Evolutionary conservation across 1,284 basidiomycete genomes (phyloP).

Genomic region (Cyathus pygmaeus): DNA sequence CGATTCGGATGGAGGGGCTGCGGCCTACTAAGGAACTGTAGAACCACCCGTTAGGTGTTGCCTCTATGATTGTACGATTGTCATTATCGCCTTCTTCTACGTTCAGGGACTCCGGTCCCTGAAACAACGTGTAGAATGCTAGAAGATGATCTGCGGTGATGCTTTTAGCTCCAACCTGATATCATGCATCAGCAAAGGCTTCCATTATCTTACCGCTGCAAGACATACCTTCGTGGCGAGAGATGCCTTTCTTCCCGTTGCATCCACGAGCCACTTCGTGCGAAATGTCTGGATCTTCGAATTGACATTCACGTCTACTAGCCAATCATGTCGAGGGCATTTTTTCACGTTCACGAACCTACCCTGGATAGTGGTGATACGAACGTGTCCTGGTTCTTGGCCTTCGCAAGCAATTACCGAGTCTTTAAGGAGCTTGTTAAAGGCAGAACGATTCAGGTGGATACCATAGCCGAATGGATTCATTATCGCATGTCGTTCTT

Average conservation of each 20-base stretch:
- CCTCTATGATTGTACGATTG: constrained; percentile 46
- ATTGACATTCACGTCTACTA: background rate
- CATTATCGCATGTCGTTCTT: constrained; percentile 42
- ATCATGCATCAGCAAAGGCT: background rate
- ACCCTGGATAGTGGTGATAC: background rate
- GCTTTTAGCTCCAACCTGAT: constrained; percentile 36
- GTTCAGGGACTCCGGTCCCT: constrained; percentile 3
- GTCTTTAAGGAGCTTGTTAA: constrained; percentile 40
- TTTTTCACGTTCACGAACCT: background rate
- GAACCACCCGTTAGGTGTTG: constrained; percentile 44
- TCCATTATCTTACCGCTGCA: background rate
- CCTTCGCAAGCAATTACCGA: constrained; percentile 10
- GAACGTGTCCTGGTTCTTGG: background rate
- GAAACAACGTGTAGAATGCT: constrained; percentile 43
- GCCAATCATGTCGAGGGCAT: background rate
- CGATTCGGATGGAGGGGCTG: constrained; percentile 28
- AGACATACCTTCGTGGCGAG: constrained; percentile 37
- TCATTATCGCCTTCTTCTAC: constrained; percentile 28
- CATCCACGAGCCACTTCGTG: constrained; percentile 45
- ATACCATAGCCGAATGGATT: constrained; percentile 42
- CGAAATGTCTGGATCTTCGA: background rate
- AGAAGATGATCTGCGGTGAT: constrained; percentile 35
- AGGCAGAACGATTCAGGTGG: constrained; percentile 45
- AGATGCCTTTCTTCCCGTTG: constrained; percentile 44
- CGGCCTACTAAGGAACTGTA: constrained; percentile 42